phyloP scores from a whole-genome alignment of 148 eudicot genomes.

The Cornus suecica region DNA sequence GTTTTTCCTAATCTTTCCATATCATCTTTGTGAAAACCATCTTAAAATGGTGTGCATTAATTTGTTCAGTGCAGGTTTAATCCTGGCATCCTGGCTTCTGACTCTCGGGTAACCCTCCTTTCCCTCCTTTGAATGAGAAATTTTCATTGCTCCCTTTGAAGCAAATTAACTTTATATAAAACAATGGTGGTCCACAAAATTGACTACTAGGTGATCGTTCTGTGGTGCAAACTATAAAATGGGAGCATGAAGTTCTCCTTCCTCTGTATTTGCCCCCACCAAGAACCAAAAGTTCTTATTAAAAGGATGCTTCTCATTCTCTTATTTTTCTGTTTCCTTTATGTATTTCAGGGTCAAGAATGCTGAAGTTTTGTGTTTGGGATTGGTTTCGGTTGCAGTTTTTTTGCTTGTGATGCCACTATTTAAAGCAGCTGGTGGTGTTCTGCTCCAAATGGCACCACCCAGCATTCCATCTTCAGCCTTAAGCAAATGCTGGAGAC shows the following conservation, averaged over 20 bases:
- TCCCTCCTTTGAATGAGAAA: too few relatives aligned
- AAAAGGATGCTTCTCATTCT: background rate
- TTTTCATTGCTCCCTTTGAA: too few relatives aligned
- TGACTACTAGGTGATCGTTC: too few relatives aligned
- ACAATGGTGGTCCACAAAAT: too few relatives aligned
- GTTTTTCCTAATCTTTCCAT: background rate
- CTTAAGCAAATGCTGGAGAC: conserved; percentile 82
- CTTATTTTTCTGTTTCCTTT: background rate
- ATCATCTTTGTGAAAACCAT: conserved; percentile 1
- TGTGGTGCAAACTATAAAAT: too few relatives aligned
- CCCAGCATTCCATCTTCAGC: conserved; percentile 84
- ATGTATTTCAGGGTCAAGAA: conserved; percentile 62
- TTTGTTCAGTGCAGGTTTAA: conserved; percentile 93
- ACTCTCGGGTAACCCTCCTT: conserved; percentile 56
- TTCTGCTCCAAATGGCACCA: conserved; percentile 87
- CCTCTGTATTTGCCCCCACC: background rate
- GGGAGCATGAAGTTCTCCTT: too few relatives aligned
- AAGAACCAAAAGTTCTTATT: background rate
- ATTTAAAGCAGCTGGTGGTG: conserved; percentile 71
- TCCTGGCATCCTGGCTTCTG: conserved; percentile 93
- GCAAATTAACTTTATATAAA: too few relatives aligned
- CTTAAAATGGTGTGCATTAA: conserved; percentile 20
- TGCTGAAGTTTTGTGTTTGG: conserved; percentile 98
- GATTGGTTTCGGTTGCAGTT: conserved; percentile 83
- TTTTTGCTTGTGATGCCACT: conserved; percentile 93